A percentile compares a stretch with the other conserved stretches of the same genome.
Evolutionary conservation across 2,329 filamentous ascomycete genomes (phyloP).

Genomic region (Colletotrichum graminicola): DNA sequence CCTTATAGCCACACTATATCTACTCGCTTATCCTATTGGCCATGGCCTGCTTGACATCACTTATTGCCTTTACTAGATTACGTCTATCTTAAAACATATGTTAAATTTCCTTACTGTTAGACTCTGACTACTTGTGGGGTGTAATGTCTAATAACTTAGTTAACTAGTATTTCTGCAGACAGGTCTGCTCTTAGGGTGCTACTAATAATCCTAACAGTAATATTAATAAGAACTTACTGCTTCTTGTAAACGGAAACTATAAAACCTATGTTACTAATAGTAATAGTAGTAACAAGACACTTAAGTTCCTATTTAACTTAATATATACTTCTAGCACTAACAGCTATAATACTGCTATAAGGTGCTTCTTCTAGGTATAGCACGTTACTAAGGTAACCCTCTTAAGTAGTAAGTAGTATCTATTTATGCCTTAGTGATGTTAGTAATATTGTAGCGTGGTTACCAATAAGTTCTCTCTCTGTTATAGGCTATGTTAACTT

Average conservation of each 20-base stretch:
- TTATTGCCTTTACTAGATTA: no score
- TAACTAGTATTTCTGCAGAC: conserved; percentile 47
- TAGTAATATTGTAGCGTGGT: not conserved
- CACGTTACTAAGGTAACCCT: conserved; percentile 70
- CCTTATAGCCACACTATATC: no score
- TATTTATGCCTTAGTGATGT: not conserved
- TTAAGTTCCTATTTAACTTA: conserved; percentile 63
- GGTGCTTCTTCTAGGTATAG: conserved; percentile 62
- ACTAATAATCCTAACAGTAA: conserved; percentile 45
- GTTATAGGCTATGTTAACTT: conserved; percentile 72
- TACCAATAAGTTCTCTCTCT: conserved; percentile 23
- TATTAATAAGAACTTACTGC: conserved; percentile 56
- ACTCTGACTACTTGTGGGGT: conserved; percentile 49
- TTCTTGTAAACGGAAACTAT: conserved; percentile 54
- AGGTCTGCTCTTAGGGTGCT: conserved; percentile 43
- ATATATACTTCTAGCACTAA: conserved; percentile 65
- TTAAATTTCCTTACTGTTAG: no score
- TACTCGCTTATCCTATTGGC: no score
- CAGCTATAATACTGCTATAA: conserved; percentile 60
- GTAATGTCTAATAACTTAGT: conserved; percentile 49
- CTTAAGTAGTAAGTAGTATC: conserved; percentile 65
- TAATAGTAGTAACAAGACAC: conserved; percentile 46
- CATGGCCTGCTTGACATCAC: no score
- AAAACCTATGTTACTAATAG: conserved; percentile 36
- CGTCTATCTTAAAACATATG: no score